These are phyloP conservation scores for Argentina anserina DNA, from an alignment of 306 rosid species.

Conservation along the genomic window DNA sequence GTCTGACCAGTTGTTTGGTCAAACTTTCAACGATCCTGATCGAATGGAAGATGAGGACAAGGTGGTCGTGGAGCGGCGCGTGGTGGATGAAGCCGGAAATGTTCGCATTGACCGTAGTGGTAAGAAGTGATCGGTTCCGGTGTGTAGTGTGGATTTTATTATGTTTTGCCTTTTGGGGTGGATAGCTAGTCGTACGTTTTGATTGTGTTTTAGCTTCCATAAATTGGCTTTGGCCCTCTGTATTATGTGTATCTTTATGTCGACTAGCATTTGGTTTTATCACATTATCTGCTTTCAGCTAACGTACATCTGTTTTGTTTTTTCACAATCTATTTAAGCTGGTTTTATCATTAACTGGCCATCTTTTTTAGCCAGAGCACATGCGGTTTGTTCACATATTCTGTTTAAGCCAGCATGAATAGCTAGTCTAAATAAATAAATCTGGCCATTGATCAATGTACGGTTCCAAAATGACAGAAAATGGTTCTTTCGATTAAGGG, in stretches of 20 bases:
- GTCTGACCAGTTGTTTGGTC: constrained; percentile 49
- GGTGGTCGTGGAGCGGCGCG: constrained; percentile 16
- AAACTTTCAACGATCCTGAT: constrained; percentile 44
- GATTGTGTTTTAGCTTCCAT: background rate
- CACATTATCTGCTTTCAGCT: background rate
- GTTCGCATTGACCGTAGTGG: constrained; percentile 30
- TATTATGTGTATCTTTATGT: background rate
- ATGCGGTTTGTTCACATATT: too few species aligned
- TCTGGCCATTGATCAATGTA: too few species aligned
- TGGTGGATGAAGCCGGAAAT: background rate
- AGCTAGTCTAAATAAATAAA: too few species aligned
- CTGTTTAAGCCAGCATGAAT: too few species aligned
- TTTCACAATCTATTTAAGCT: too few species aligned
- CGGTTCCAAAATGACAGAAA: too few species aligned
- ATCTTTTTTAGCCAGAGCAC: too few species aligned
- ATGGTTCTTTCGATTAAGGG: too few species aligned
- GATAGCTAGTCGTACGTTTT: background rate
- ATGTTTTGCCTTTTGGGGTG: background rate
- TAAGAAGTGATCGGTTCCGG: constrained; percentile 26
- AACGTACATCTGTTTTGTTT: too few species aligned
- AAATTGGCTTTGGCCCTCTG: background rate
- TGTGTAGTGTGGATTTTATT: too few species aligned
- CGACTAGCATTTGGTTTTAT: background rate
- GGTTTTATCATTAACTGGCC: too few species aligned
- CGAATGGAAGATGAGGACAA: constrained; percentile 35